Conservation (phyloP, 768 basidiomycete genomes). For the Trametes meyenii region DNA sequence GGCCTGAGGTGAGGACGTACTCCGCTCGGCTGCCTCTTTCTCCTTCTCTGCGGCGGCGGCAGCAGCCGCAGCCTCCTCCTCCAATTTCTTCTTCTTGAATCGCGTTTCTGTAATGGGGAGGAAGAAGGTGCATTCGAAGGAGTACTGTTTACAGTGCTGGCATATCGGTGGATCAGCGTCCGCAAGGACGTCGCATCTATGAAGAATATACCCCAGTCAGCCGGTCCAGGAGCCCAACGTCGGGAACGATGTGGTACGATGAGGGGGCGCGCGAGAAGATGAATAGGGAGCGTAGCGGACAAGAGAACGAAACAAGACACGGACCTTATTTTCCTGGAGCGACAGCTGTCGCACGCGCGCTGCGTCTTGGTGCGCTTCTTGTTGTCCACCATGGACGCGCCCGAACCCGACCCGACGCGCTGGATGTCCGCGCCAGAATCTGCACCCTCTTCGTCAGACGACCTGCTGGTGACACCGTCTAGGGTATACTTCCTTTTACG, state of each 20-base stretch:
- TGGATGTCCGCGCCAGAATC: slow-evolving; percentile 46
- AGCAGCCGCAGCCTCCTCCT: slow-evolving; percentile 58
- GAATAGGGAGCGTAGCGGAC: slow-evolving; percentile 11
- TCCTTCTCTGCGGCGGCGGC: slow-evolving; percentile 36
- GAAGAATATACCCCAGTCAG: slow-evolving; percentile 13
- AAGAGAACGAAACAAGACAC: slow-evolving; percentile 24
- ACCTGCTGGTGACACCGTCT: slow-evolving; percentile 15
- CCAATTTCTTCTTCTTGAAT: slow-evolving; percentile 93
- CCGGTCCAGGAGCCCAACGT: slow-evolving; percentile 14
- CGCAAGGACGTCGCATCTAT: slow-evolving; percentile 80
- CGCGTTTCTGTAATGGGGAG: slow-evolving; percentile 98
- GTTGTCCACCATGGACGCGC: slow-evolving; percentile 44
- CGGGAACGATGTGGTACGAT: slow-evolving; percentile 4
- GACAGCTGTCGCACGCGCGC: slow-evolving; percentile 90
- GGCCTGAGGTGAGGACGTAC: slow-evolving; percentile 47
- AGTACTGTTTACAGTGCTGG: slow-evolving; percentile 93
- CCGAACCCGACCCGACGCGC: slow-evolving; percentile 33
- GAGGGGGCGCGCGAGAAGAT: slow-evolving; percentile 8
- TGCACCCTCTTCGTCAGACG: slow-evolving; percentile 61
- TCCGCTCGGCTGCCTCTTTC: slow-evolving; percentile 36
- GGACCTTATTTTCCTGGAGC: slow-evolving; percentile 84
- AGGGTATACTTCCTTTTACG: slow-evolving; percentile 57
- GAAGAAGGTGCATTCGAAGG: slow-evolving; percentile 95
- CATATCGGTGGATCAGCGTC: slow-evolving; percentile 82
- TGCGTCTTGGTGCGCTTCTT: slow-evolving; percentile 94